Evolutionary conservation across 345 rosid species (phyloP), one percentile per base, ranked within the genome.

Genomic region (Angophora floribunda): DNA sequence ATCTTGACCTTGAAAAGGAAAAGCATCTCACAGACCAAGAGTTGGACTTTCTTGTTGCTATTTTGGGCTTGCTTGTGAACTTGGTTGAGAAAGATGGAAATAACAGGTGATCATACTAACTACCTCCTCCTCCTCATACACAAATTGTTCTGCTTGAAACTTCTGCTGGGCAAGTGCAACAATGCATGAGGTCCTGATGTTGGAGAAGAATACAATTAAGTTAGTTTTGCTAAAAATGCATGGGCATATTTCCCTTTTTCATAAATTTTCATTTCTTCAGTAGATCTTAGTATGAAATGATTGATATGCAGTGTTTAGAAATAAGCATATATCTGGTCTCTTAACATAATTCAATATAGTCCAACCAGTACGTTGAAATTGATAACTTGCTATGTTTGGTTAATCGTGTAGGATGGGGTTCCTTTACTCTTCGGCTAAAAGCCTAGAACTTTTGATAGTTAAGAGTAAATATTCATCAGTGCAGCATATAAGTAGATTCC

Each of bases 41-140:
- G 91, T 89, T 96, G 89, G 99, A 97, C 93, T 94, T 97, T 91
- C 99, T 97, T 88, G 99, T 97, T 90, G 99, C 99, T 75, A 95
- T 97, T 89, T 90, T 97, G 91, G 99, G 99, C 51, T 91, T 97
- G 89, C 95, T 97, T 32, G 98, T 97, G 89, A 97, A 97, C 92
- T 92, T 97, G 92, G 97, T 97, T 14, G 99, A 97, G 95, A 97
- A 97, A 93, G 96, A 96, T 87, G 99, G 93, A 85, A 86, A 85
- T 65, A 97, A 97, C 97, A 97, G 98, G 99, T 96, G 88, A 91
- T 49, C 85, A 44, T 47, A 53, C 89, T 84, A 86, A 36, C 87
- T 47, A 36, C 32, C 57, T 32, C 28, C n/a, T 85, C 86, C 63
- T n/a, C 41, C 87, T 53, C 6, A 21, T 86, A 7, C 45, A 1